Percentiles rank a stretch among this genome's conserved stretches.
Evolutionary conservation across 176 grass and related monocot species (phyloP).

Genomic region (Triticum turgidum): DNA sequence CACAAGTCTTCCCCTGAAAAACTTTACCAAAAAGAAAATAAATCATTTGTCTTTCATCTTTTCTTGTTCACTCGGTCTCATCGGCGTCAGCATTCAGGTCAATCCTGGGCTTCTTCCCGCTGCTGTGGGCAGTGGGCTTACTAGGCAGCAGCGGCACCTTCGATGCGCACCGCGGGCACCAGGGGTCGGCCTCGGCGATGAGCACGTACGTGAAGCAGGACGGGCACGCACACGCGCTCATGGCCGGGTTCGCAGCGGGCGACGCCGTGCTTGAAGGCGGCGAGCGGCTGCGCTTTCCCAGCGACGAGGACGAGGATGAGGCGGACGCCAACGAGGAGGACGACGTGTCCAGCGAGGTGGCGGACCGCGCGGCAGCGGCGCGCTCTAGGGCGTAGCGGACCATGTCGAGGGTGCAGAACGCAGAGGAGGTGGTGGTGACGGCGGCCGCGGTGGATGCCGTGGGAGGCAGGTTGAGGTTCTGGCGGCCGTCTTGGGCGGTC

Average conservation of each 20-base stretch:
- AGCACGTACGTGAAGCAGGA: conserved; percentile 76
- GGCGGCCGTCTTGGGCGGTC: background rate
- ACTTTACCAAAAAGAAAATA: background rate
- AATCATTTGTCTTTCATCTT: background rate
- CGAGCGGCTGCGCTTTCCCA: conserved; percentile 37
- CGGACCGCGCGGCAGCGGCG: background rate
- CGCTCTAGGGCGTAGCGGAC: conserved; percentile 51
- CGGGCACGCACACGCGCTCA: conserved; percentile 50
- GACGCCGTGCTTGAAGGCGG: background rate
- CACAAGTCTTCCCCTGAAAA: no score
- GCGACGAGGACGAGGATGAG: conserved; percentile 43
- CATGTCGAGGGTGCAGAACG: conserved; percentile 62
- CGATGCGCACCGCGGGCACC: conserved; percentile 57
- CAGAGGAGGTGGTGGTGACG: background rate
- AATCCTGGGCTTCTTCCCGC: conserved; percentile 49
- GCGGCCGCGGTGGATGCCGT: background rate
- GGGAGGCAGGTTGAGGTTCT: conserved; percentile 52
- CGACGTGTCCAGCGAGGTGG: conserved; percentile 3
- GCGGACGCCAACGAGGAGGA: conserved; percentile 22
- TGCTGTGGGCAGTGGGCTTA: background rate
- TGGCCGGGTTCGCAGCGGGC: background rate
- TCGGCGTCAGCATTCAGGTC: conserved; percentile 55
- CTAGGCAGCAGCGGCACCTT: conserved; percentile 37
- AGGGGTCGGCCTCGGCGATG: conserved; percentile 35
- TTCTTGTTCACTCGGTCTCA: conserved; percentile 34